Conservation (phyloP, 2,329 filamentous ascomycete species). For the Aureobasidium sp. region DNA sequence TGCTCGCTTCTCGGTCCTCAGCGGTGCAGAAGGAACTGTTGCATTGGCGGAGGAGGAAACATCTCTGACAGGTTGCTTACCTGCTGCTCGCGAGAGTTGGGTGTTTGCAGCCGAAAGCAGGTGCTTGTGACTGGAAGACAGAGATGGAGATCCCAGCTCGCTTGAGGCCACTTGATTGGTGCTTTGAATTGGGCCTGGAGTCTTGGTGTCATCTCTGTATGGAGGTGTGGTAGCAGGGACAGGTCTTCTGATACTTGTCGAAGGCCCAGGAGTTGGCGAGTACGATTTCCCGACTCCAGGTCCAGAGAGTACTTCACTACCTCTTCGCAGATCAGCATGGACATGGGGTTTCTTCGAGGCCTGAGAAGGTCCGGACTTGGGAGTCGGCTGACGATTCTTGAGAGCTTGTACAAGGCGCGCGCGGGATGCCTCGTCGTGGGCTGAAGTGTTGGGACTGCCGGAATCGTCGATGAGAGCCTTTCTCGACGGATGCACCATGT, state of each 20-base stretch:
- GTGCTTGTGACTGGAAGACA: neutral
- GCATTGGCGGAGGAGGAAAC: no score
- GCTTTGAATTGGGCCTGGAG: neutral
- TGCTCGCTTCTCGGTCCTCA: neutral
- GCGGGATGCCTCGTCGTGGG: neutral
- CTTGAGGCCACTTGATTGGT: neutral
- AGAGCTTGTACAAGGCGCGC: no score
- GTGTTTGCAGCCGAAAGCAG: neutral
- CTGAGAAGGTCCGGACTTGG: neutral
- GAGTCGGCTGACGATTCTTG: no score
- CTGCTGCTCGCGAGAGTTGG: neutral
- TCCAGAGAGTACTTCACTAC: neutral
- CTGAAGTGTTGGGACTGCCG: neutral
- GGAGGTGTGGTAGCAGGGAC: neutral
- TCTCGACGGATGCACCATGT: neutral
- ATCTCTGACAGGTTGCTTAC: neutral
- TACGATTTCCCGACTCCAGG: neutral
- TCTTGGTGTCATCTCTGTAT: neutral
- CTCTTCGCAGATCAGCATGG: neutral
- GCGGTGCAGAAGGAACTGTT: neutral
- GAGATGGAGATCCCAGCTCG: neutral
- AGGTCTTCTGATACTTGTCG: neutral
- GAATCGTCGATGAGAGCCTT: neutral
- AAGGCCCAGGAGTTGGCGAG: neutral
- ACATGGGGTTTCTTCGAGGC: neutral